phyloP scores from a whole-genome alignment of 306 rosid species.

The Biancaea sappan region DNA sequence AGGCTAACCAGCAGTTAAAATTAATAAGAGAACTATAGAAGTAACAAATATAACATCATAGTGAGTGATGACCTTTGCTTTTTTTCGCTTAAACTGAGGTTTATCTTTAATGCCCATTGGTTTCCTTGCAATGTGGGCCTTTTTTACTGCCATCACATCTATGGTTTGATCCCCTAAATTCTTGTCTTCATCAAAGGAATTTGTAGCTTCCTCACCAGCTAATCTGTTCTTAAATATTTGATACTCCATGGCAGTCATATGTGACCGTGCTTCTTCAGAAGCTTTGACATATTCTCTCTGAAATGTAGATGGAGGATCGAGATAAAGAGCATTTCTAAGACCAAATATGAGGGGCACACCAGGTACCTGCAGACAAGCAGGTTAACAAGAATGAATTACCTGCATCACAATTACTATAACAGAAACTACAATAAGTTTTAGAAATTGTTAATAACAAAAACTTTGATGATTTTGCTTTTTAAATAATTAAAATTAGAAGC shows the following conservation, averaged over 20 bases:
- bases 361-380: conserved; percentile 56
- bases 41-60: not conserved
- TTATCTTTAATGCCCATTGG: conserved; percentile 53
- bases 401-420: not conserved
- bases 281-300: conserved; percentile 66
- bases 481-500: not conserved
- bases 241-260: conserved; percentile 54
- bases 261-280: conserved; percentile 61
- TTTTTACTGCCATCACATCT: conserved; percentile 35
- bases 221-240: conserved; percentile 40
- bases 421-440: not conserved
- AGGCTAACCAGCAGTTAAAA: not conserved
- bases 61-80: conserved; percentile 60
- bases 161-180: conserved; percentile 45
- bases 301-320: conserved; percentile 63
- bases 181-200: conserved; percentile 37
- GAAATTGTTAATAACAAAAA: not conserved
- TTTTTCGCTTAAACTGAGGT: conserved; percentile 79
- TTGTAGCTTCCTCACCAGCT: conserved; percentile 33
- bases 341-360: conserved; percentile 83
- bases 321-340: conserved; percentile 70
- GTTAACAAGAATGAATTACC: conserved; percentile 12
- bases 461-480: too few species aligned
- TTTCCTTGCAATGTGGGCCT: conserved; percentile 29
- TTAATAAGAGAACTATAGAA: not conserved